A percentile compares a stretch with the other conserved stretches of the same genome.
These are phyloP conservation scores for Ophidiomyces ophidiicola DNA, from an alignment of 2,329 filamentous ascomycete genomes.

Conservation along the genomic window DNA sequence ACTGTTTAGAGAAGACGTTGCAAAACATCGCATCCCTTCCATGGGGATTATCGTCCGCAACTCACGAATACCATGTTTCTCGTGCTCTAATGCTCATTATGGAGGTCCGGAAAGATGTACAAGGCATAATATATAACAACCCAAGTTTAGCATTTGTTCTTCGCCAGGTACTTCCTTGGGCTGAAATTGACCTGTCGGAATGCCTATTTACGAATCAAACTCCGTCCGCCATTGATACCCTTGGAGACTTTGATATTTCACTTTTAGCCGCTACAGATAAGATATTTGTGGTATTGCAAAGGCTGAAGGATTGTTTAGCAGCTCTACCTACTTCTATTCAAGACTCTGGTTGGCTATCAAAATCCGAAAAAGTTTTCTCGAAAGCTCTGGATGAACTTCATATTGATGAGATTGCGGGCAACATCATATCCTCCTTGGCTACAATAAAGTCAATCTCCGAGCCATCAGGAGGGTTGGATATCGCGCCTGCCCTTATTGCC, in stretches of 20 bases:
- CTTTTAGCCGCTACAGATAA: constrained; percentile 58
- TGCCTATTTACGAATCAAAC: constrained; percentile 14
- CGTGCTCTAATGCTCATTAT: constrained; percentile 22
- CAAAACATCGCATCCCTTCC: constrained; percentile 41
- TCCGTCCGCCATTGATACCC: constrained; percentile 13
- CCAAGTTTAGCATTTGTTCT: constrained; percentile 54
- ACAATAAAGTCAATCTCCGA: constrained; percentile 36
- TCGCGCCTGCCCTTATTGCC: constrained; percentile 47
- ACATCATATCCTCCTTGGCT: constrained; percentile 36
- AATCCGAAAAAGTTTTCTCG: constrained; percentile 42
- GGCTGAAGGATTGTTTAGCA: constrained; percentile 46
- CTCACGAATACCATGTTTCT: constrained; percentile 22
- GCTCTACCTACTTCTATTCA: constrained; percentile 48
- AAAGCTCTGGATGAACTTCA: constrained; percentile 49
- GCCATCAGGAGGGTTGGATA: constrained; percentile 31
- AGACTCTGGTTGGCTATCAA: constrained; percentile 51
- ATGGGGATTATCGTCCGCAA: constrained; percentile 32
- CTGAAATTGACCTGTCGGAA: constrained; percentile 26
- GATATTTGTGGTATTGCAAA: constrained; percentile 68
- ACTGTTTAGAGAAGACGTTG: constrained; percentile 34
- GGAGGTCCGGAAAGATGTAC: constrained; percentile 32
- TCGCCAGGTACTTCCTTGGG: constrained; percentile 55
- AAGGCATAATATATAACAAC: constrained; percentile 34
- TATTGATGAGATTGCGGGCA: constrained; percentile 41
- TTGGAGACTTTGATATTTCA: constrained; percentile 43